These are phyloP conservation scores for Rhizomucor miehei DNA, from an alignment of 371 early-diverging fungal species.

Conservation along the genomic window DNA sequence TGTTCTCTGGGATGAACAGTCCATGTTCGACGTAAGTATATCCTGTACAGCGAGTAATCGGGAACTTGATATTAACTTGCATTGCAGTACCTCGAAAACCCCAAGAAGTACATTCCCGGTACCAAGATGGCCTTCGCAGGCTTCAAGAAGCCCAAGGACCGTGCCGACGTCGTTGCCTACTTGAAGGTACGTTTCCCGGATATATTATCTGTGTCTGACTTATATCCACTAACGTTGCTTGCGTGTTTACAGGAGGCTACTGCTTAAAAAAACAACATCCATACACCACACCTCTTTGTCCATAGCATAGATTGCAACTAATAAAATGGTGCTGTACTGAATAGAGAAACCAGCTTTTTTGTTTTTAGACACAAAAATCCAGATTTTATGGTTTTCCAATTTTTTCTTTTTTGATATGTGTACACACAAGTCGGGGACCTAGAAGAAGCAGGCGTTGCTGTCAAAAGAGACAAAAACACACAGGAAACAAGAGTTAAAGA, in stretches of 20 bases:
- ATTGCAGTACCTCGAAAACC: slow-evolving; percentile 85
- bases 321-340: slow-evolving; percentile 5
- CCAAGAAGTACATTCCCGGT: slow-evolving; percentile 96
- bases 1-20: slow-evolving; percentile 85
- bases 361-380: no score
- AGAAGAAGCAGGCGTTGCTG: no score
- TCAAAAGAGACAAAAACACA: no score
- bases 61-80: background rate
- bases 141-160: slow-evolving; percentile 95
- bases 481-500: no score
- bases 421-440: no score
- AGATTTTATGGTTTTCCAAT: no score
- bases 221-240: background rate
- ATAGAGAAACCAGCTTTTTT: slow-evolving; percentile 1
- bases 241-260: background rate
- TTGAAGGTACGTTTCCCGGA: slow-evolving; percentile 63
- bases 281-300: slow-evolving; percentile 1
- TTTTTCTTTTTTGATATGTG: no score
- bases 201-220: background rate
- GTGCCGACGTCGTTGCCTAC: slow-evolving; percentile 89
- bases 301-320: slow-evolving; percentile 8
- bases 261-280: background rate
- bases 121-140: slow-evolving; percentile 99
- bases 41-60: background rate
- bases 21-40: slow-evolving; percentile 61